Evolutionary conservation across 2,329 filamentous ascomycete species (phyloP).

Genomic region (Nannizziopsis arthrosporioides): DNA sequence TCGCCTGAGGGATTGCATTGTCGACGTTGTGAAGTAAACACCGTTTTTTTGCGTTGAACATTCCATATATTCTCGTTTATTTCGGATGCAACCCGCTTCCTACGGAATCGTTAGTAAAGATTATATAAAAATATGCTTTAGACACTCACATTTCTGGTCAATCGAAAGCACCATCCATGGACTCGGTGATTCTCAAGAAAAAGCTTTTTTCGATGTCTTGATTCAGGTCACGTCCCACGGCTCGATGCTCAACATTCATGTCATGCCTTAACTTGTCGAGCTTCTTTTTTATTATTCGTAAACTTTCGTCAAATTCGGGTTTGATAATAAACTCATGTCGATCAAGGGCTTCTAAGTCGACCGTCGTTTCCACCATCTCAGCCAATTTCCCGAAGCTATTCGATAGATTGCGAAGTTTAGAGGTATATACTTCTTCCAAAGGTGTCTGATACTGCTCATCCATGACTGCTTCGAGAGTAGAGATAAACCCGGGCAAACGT

Average conservation of each 20-base stretch:
- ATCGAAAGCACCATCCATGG: slow-evolving; percentile 90
- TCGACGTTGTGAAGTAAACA: slow-evolving; percentile 89
- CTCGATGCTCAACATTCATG: slow-evolving; percentile 70
- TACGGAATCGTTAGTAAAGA: slow-evolving; percentile 8
- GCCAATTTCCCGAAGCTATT: slow-evolving; percentile 74
- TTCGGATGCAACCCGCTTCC: slow-evolving; percentile 85
- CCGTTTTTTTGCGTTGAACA: slow-evolving; percentile 98
- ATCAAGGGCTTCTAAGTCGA: slow-evolving; percentile 88
- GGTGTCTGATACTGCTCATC: slow-evolving; percentile 85
- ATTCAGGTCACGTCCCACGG: slow-evolving; percentile 66
- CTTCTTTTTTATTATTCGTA: slow-evolving; percentile 80
- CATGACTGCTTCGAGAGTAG: slow-evolving; percentile 83
- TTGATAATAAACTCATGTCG: slow-evolving; percentile 99
- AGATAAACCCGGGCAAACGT: slow-evolving; percentile 77
- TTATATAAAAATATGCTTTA: slow-evolving; percentile 18
- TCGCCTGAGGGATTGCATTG: slow-evolving; percentile 65
- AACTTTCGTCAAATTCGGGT: slow-evolving; percentile 83
- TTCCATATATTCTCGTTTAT: slow-evolving; percentile 80
- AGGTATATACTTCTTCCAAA: slow-evolving; percentile 75
- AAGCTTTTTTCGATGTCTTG: slow-evolving; percentile 97
- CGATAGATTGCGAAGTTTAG: slow-evolving; percentile 63
- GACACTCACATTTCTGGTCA: slow-evolving; percentile 54
- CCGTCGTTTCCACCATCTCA: slow-evolving; percentile 97
- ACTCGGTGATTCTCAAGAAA: slow-evolving; percentile 94
- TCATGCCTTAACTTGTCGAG: slow-evolving; percentile 71